These are phyloP conservation scores for Paraphaeosphaeria sporulosa DNA, from an alignment of 2,329 filamentous ascomycete genomes.

Conservation along the genomic window DNA sequence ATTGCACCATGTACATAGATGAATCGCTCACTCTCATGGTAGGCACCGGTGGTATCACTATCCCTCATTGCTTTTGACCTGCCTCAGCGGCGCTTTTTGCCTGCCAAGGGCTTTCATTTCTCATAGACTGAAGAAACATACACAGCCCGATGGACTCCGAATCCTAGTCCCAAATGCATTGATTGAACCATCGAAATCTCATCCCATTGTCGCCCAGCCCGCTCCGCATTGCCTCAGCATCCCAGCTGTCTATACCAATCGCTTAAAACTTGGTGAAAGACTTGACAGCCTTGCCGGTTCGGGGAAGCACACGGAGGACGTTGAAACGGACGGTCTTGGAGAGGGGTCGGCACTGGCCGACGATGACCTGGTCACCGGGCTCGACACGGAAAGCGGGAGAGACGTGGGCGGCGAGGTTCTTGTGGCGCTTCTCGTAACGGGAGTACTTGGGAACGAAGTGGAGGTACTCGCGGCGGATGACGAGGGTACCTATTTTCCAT, in stretches of 20 bases:
- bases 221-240: slow-evolving; percentile 29
- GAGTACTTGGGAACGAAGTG: slow-evolving; percentile 99
- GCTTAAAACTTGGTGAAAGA: slow-evolving; percentile 97
- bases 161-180: slow-evolving; percentile 51
- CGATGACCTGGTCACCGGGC: slow-evolving; percentile 98
- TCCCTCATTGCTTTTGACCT: slow-evolving; percentile 42
- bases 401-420: slow-evolving; percentile 99
- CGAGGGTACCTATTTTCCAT: slow-evolving; percentile 68
- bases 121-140: slow-evolving; percentile 52
- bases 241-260: slow-evolving; percentile 33
- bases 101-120: slow-evolving; percentile 50
- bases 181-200: slow-evolving; percentile 47
- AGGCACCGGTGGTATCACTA: background rate
- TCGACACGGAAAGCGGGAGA: slow-evolving; percentile 99
- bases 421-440: slow-evolving; percentile 99
- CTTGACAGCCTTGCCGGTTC: slow-evolving; percentile 98
- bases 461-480: slow-evolving; percentile 99
- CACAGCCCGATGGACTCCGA: slow-evolving; percentile 50
- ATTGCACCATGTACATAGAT: no score
- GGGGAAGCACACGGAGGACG: slow-evolving; percentile 96
- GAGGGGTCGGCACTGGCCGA: slow-evolving; percentile 98
- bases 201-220: slow-evolving; percentile 36
- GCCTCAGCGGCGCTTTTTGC: slow-evolving; percentile 45
- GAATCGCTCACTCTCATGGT: no score
- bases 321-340: slow-evolving; percentile 99